Evolutionary conservation across 2,329 filamentous ascomycete genomes (phyloP).

Genomic region (Lasiodiplodia hormozganensis): DNA sequence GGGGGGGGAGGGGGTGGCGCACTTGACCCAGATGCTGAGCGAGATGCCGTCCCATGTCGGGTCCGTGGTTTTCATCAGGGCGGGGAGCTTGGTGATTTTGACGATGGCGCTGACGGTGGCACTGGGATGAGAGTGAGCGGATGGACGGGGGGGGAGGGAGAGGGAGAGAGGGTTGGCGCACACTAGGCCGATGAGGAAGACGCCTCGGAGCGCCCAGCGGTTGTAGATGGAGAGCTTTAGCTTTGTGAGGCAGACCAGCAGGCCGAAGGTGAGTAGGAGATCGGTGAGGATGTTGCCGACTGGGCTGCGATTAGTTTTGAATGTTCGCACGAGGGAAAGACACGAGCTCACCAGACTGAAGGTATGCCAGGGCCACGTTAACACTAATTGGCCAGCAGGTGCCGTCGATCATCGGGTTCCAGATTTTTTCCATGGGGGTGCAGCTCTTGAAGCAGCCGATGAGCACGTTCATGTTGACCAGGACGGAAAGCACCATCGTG

Average conservation of each 20-base stretch:
- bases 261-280: slow-evolving; percentile 38
- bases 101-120: slow-evolving; percentile 39
- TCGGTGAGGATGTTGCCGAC: slow-evolving; percentile 38
- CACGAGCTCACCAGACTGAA: background rate
- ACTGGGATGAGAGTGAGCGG: slow-evolving; percentile 28
- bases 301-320: background rate
- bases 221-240: slow-evolving; percentile 38
- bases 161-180: slow-evolving; percentile 28
- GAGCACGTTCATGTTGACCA: slow-evolving; percentile 37
- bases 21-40: slow-evolving; percentile 36
- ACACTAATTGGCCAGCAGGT: slow-evolving; percentile 35
- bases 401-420: slow-evolving; percentile 35
- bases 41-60: slow-evolving; percentile 38
- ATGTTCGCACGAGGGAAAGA: background rate
- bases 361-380: slow-evolving; percentile 30
- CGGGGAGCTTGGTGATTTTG: slow-evolving; percentile 38
- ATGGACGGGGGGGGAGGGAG: background rate
- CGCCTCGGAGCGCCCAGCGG: slow-evolving; percentile 37
- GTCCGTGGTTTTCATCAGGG: slow-evolving; percentile 35
- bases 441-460: slow-evolving; percentile 35
- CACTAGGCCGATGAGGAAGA: slow-evolving; percentile 40
- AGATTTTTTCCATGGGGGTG: slow-evolving; percentile 40
- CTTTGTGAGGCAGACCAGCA: slow-evolving; percentile 38
- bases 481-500: slow-evolving; percentile 37
- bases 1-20: background rate